A percentile compares a stretch with the other conserved stretches of the same genome.
Evolutionary conservation across 75 land plant species (phyloP).

Genomic region (Ceratopteris richardii): DNA sequence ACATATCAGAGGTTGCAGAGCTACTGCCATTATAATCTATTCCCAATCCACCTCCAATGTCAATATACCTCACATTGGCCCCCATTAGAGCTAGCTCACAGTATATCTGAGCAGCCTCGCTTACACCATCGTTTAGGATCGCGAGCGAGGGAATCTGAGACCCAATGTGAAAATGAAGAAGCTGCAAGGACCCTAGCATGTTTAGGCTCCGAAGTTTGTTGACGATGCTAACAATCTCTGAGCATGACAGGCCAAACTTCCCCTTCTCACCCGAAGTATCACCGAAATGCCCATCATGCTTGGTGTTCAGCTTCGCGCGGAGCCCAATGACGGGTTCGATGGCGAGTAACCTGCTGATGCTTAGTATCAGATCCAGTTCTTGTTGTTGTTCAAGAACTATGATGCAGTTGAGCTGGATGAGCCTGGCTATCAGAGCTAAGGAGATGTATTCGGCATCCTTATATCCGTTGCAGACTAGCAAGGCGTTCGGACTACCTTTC

Average conservation of each 20-base stretch:
- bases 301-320: slow-evolving; percentile 40
- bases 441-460: slow-evolving; percentile 35
- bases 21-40: slow-evolving; percentile 39
- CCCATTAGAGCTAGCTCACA: slow-evolving; percentile 46
- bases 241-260: slow-evolving; percentile 36
- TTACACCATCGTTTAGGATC: slow-evolving; percentile 32
- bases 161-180: slow-evolving; percentile 47
- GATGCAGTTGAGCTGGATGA: slow-evolving; percentile 29
- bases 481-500: slow-evolving; percentile 23
- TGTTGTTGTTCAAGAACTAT: slow-evolving; percentile 42
- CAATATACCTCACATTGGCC: slow-evolving; percentile 38
- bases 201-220: slow-evolving; percentile 24
- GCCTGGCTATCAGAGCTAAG: slow-evolving; percentile 32
- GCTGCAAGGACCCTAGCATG: slow-evolving; percentile 39
- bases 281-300: slow-evolving; percentile 44
- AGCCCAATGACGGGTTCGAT: slow-evolving; percentile 33
- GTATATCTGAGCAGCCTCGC: slow-evolving; percentile 38
- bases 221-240: slow-evolving; percentile 31
- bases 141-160: slow-evolving; percentile 38
- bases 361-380: slow-evolving; percentile 39
- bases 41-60: slow-evolving; percentile 47
- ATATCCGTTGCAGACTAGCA: slow-evolving; percentile 48
- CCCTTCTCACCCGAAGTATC: slow-evolving; percentile 41
- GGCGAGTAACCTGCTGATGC: slow-evolving; percentile 15
- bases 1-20: slow-evolving; percentile 19